Percentiles rank a stretch among this genome's conserved stretches.
Evolutionary conservation across 257 asterid genomes (phyloP).

Genomic region (Gentiana macrophylla): DNA sequence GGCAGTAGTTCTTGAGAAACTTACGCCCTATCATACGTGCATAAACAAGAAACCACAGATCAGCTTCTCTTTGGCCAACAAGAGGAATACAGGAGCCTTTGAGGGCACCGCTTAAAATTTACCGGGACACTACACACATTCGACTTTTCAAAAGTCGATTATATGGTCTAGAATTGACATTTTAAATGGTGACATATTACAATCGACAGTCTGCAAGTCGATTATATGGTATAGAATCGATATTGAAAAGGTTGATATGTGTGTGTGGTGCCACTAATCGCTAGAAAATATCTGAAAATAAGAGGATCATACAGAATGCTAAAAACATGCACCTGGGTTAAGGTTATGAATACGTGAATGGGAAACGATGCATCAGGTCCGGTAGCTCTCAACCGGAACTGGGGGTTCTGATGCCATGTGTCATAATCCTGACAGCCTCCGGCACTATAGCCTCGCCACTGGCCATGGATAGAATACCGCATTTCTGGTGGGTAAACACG

Average conservation of each 20-base stretch:
- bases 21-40: constrained; percentile 56
- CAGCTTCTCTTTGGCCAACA: constrained; percentile 8
- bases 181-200: too few species aligned
- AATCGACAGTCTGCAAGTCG: too few species aligned
- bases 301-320: background rate
- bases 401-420: constrained; percentile 99
- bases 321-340: constrained; percentile 62
- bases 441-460: constrained; percentile 96
- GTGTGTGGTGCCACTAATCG: too few species aligned
- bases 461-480: constrained; percentile 92
- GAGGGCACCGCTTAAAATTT: too few species aligned
- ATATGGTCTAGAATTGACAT: too few species aligned
- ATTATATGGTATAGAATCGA: too few species aligned
- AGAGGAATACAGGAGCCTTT: background rate
- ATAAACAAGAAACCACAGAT: constrained; percentile 9
- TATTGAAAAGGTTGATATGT: too few species aligned
- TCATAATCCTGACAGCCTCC: constrained; percentile 99
- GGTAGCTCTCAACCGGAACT: constrained; percentile 73
- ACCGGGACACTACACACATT: too few species aligned
- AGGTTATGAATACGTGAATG: constrained; percentile 85
- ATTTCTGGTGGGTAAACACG: constrained; percentile 99
- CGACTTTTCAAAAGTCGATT: too few species aligned
- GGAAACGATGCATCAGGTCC: constrained; percentile 92
- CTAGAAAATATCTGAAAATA: background rate
- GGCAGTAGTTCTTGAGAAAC: constrained; percentile 98